Evolutionary conservation across 2,329 filamentous ascomycete species (phyloP), one percentile per base, ranked within the genome.

Genomic region (Ophiostoma himal-ulmi): DNA sequence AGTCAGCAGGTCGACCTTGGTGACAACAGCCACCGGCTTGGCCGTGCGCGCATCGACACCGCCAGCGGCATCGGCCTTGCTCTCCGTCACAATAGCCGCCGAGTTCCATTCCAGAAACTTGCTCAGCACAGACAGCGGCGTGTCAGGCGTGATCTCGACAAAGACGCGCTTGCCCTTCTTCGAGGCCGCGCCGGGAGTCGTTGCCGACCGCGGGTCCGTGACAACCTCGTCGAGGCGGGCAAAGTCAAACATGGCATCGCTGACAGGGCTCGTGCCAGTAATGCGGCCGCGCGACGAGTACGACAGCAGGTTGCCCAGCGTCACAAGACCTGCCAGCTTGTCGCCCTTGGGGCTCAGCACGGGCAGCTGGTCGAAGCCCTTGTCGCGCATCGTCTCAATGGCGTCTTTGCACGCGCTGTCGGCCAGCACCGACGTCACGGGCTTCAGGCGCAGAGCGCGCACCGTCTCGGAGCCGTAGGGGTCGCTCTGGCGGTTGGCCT

Each of bases 71-170:
- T 13, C 20, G 2, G 65, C 39, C 37, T 44, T 82, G 75, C 86
- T 85, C 79, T 98, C 94, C 0, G 94, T 99, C 3, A 99, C 93
- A 67, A 99, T 89, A 0, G 95, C 95, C 0, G 95, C 94, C 75
- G 91, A 95, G 81, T 99, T 98, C 93, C 95, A 98, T 82, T 98
- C 93, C 74, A 98, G 93, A 82, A 99, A 99, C 77, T 91, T 89
- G 83, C 93, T 94, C 69, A 99, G 84, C 64, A 91, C 89, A 66
- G 86, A 87, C 54, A 99, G 84, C 3, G 91, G 91, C 1, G 95
- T 99, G 74, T 97, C 92, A 78, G 91, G 83, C 7, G 95, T 98
- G 77, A 99, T 97, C 81, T 98, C 91, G 68, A 98, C 91, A 80
- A 97, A 99, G 77, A 91, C 89, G 71, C 89, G 85, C 79, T 87